A percentile compares a stretch with the other conserved stretches of the same genome.
Evolutionary conservation across 2,329 filamentous ascomycete species (phyloP).

Genomic region (Emericellopsis cladophorae): DNA sequence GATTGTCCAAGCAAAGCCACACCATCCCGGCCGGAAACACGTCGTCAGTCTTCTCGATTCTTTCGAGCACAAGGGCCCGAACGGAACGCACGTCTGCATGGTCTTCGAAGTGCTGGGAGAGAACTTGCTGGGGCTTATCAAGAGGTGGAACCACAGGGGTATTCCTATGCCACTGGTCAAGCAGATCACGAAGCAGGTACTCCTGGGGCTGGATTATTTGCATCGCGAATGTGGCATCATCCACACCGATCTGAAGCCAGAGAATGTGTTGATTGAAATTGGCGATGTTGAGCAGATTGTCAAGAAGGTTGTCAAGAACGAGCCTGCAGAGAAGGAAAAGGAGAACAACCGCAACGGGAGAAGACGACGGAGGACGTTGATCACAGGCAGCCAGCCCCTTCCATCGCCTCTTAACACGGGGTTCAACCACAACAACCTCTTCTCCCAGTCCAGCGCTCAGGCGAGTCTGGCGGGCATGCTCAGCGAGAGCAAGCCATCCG

Average conservation of each 20-base stretch:
- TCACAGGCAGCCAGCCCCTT: conserved; percentile 91
- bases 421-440: conserved; percentile 71
- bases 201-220: conserved; percentile 89
- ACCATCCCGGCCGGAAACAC: conserved; percentile 87
- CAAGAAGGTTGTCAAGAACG: conserved; percentile 84
- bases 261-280: conserved; percentile 97
- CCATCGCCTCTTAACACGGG: conserved; percentile 88
- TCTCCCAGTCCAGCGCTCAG: conserved; percentile 48
- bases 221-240: conserved; percentile 98
- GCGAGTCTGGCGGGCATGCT: conserved; percentile 76
- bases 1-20: conserved; percentile 88
- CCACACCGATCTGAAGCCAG: conserved; percentile 93
- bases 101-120: conserved; percentile 96
- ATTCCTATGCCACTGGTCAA: conserved; percentile 95
- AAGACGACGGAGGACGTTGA: conserved; percentile 78
- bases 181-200: conserved; percentile 96
- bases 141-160: conserved; percentile 94
- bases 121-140: conserved; percentile 89
- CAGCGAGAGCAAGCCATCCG: conserved; percentile 41
- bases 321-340: conserved; percentile 64
- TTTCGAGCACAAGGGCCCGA: conserved; percentile 94
- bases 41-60: conserved; percentile 94
- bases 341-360: conserved; percentile 88
- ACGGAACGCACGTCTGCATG: conserved; percentile 97
- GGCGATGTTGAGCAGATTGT: conserved; percentile 98